Percentiles rank a stretch among this genome's conserved stretches.
Conservation (phyloP, 208 protist species). For the Leishmania tropica region DNA sequence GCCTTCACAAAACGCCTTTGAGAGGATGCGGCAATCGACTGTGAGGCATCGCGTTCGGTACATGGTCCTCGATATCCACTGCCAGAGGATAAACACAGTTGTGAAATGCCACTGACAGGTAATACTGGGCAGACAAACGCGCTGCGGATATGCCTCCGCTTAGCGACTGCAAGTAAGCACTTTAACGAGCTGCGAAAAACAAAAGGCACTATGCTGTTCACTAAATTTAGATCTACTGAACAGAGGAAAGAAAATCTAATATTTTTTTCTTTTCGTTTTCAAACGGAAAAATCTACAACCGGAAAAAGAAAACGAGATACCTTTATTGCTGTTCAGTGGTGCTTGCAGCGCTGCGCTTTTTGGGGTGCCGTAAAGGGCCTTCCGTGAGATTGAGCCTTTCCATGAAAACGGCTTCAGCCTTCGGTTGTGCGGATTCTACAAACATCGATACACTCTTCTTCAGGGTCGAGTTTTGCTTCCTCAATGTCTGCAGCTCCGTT, state of each 20-base stretch:
- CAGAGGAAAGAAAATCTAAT: not conserved
- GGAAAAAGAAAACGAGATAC: not conserved
- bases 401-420: conserved; percentile 66
- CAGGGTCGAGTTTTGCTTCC: conserved; percentile 69
- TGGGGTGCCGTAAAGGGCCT: conserved; percentile 80
- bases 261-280: not conserved
- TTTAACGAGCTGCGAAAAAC: not conserved
- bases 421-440: conserved; percentile 48
- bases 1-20: not conserved
- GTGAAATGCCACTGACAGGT: not conserved
- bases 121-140: not conserved
- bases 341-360: conserved; percentile 49
- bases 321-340: conserved; percentile 7
- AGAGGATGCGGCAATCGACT: not conserved
- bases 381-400: conserved; percentile 78
- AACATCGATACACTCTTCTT: conserved; percentile 80
- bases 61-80: not conserved
- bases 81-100: not conserved
- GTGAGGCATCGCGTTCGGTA: not conserved
- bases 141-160: not conserved
- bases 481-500: conserved; percentile 70
- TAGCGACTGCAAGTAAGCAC: not conserved
- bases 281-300: conserved; percentile 9
- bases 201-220: not conserved
- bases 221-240: not conserved